Percentiles rank a stretch among this genome's conserved stretches.
phyloP scores from a whole-genome alignment of 2,329 filamentous ascomycete genomes.

The Diaporthe sp. region DNA sequence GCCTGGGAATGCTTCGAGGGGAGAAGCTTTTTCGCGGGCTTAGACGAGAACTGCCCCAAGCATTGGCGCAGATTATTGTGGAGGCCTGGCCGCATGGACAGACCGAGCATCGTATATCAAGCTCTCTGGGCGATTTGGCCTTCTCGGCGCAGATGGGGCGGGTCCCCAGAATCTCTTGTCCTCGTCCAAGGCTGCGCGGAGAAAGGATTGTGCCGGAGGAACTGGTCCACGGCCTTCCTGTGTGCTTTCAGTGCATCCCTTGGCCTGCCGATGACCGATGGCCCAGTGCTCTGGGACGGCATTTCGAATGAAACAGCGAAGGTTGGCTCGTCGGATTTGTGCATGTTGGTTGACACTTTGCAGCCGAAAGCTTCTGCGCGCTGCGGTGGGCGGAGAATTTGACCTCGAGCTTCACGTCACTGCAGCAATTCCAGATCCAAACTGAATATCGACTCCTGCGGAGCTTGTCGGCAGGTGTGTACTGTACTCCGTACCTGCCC shows the following conservation, averaged over 20 bases:
- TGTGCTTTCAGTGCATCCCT: background rate
- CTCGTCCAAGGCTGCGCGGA: background rate
- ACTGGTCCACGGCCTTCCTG: background rate
- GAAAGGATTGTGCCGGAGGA: background rate
- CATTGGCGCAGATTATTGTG: slow-evolving; percentile 30
- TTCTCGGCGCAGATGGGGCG: background rate
- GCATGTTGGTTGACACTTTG: slow-evolving; percentile 6
- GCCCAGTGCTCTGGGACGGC: slow-evolving; percentile 32
- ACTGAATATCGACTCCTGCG: background rate
- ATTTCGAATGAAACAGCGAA: slow-evolving; percentile 27
- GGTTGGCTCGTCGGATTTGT: slow-evolving; percentile 24
- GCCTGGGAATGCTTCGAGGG: slow-evolving; percentile 12
- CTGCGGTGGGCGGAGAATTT: background rate
- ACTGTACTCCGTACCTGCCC: background rate
- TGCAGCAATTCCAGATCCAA: background rate
- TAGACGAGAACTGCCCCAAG: slow-evolving; percentile 8
- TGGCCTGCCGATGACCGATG: background rate
- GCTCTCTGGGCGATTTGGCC: slow-evolving; percentile 21
- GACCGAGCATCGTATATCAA: slow-evolving; percentile 14
- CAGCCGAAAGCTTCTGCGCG: slow-evolving; percentile 20
- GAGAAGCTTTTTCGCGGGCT: slow-evolving; percentile 24
- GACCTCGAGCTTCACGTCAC: background rate
- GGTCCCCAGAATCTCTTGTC: background rate
- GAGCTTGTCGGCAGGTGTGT: background rate
- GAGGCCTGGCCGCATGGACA: slow-evolving; percentile 13